phyloP scores from a whole-genome alignment of 2,329 filamentous ascomycete genomes.

The Ceratocystiopsis minuta region DNA sequence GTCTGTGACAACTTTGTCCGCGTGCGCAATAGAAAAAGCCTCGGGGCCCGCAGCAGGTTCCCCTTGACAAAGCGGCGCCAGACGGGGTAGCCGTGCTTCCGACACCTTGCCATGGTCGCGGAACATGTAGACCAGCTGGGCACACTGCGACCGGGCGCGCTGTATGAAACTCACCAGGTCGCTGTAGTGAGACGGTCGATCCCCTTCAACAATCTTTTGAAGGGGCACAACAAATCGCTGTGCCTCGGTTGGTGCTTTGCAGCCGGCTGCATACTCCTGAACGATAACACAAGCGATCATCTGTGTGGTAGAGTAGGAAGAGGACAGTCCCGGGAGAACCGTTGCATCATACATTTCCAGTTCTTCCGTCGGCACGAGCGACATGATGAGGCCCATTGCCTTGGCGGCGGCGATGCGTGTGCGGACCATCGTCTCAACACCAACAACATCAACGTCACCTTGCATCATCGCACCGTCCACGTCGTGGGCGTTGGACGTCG shows the following conservation, averaged over 20 bases:
- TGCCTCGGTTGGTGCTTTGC: conserved; percentile 26
- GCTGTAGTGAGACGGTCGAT: conserved; percentile 66
- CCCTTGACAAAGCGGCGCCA: conserved; percentile 86
- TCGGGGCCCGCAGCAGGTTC: conserved; percentile 80
- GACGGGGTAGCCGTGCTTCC: conserved; percentile 52
- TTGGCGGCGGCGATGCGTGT: conserved; percentile 76
- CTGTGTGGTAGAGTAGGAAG: conserved; percentile 69
- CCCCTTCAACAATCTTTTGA: conserved; percentile 59
- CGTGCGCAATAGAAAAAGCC: conserved; percentile 75
- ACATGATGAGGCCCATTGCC: conserved; percentile 73
- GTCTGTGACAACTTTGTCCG: conserved; percentile 68
- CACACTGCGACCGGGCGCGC: conserved; percentile 77
- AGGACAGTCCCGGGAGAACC: conserved; percentile 49
- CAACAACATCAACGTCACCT: conserved; percentile 87
- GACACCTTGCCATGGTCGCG: conserved; percentile 75
- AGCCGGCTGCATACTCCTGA: conserved; percentile 66
- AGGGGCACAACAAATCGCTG: conserved; percentile 46
- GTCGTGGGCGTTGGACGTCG: conserved; percentile 62
- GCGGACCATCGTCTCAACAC: conserved; percentile 70
- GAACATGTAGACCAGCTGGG: conserved; percentile 79
- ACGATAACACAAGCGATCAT: conserved; percentile 67
- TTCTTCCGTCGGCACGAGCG: conserved; percentile 47
- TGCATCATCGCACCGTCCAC: conserved; percentile 97
- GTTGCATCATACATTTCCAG: conserved; percentile 46
- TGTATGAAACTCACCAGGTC: conserved; percentile 84